Base-by-base conservation (phyloP, 2,329 filamentous ascomycete genomes). In the Xylaria multiplex region DNA sequence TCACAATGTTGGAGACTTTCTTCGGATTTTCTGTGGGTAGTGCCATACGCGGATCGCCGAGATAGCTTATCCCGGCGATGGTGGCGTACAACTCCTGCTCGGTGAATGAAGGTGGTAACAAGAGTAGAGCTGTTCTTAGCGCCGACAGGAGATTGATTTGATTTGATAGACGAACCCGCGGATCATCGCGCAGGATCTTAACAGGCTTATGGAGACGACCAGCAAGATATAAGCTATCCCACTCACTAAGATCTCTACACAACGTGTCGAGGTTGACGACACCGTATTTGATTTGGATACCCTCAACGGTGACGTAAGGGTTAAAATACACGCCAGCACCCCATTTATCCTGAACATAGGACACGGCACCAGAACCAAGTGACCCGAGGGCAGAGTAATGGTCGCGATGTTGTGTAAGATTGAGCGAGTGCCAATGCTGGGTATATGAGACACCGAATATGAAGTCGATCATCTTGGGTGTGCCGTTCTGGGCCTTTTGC, bases 281-380 rank as follows among this genome's bases (percentile, higher is more conserved):
- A 22, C 95, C 96, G 74, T 99, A 99, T 81, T 99, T 99, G 79
- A 99, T 96, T 75, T 98, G 85, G 68, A 93, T 96, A 46, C 96
- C 96, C 74, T 98, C 97, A 67, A 98, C 90, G 2, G 92, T 95
- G 55, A 99, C 88, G 77, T 95, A 97, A 0, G 96, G 94, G 74
- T 99, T 97, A 82, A 97, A 99, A 81, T 99, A 99, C 45, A 97
- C 93, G 6, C 96, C 96, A 0, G 96, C 96, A 48, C 96, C 96
- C 82, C 91, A 92, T 69, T 84, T 86, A 74, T 98, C 93, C 79
- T 99, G 95, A 22, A 97, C 89, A 60, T 89, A 86, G 14, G 93
- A 93, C 19, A 98, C 92, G 3, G 92, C 85, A 35, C 89, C 94
- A 1, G 94, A 98, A 1, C 95, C 95, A 22, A 97, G 80, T 14